A percentile compares a stretch with the other conserved stretches of the same genome.
phyloP scores from a whole-genome alignment of 345 rosid genomes.

The Bretschneidera sinensis region DNA sequence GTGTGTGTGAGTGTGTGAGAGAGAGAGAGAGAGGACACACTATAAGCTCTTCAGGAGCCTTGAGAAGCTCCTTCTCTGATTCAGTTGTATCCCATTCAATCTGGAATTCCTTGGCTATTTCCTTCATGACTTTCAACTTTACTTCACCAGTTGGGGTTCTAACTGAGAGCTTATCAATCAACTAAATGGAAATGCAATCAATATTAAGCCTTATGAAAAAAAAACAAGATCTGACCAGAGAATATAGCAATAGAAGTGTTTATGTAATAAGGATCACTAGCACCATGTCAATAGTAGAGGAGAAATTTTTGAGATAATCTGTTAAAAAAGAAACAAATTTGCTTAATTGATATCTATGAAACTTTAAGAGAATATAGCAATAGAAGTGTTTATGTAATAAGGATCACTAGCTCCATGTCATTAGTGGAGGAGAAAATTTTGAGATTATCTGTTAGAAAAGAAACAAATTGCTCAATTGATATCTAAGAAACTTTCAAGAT shows the following conservation, averaged over 20 bases:
- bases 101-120: constrained; percentile 79
- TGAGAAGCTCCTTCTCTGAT: constrained; percentile 86
- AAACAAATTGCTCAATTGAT: no score
- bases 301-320: no score
- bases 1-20: neutral
- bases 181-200: constrained; percentile 34
- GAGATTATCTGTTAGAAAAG: neutral
- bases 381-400: no score
- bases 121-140: constrained; percentile 78
- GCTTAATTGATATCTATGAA: no score
- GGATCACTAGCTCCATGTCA: neutral
- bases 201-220: constrained; percentile 4
- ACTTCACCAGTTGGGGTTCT: constrained; percentile 69
- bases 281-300: neutral
- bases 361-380: no score
- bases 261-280: neutral
- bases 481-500: no score
- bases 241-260: neutral
- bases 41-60: constrained; percentile 67
- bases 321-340: no score
- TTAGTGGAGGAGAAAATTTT: neutral
- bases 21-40: constrained; percentile 29
- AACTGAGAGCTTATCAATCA: constrained; percentile 88
- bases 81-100: constrained; percentile 84
- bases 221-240: neutral